Percentiles rank a stretch among this genome's conserved stretches.
phyloP scores from a whole-genome alignment of 1,284 basidiomycete species.

The Ganoderma meredithae region DNA sequence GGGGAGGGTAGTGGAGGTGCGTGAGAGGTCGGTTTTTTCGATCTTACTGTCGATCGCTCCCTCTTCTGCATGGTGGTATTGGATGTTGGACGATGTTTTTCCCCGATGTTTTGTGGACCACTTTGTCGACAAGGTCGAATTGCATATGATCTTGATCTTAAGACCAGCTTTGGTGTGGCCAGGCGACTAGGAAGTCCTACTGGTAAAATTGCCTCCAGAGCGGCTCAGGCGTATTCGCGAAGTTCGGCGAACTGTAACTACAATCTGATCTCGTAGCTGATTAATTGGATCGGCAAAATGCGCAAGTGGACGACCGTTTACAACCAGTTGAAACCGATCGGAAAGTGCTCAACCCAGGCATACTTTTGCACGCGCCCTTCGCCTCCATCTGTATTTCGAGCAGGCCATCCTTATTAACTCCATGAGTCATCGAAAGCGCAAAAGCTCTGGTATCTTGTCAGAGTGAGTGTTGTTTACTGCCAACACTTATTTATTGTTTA shows the following conservation, averaged over 20 bases:
- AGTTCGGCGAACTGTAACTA: too few relatives aligned
- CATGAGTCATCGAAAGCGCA: not conserved
- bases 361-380: too few relatives aligned
- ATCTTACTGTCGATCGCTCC: not conserved
- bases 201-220: too few relatives aligned
- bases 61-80: not conserved
- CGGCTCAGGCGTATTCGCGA: too few relatives aligned
- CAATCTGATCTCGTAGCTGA: too few relatives aligned
- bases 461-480: not conserved
- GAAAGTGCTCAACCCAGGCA: too few relatives aligned
- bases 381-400: not conserved
- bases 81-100: not conserved
- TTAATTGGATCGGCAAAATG: too few relatives aligned
- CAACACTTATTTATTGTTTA: not conserved
- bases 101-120: not conserved
- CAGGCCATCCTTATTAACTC: not conserved
- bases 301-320: too few relatives aligned
- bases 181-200: too few relatives aligned
- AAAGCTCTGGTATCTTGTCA: not conserved
- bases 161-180: too few relatives aligned
- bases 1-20: conserved; percentile 1
- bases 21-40: not conserved
- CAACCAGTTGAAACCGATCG: too few relatives aligned
- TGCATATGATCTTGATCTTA: too few relatives aligned
- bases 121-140: not conserved